phyloP scores from a whole-genome alignment of 345 rosid species.

The Populus alba region DNA sequence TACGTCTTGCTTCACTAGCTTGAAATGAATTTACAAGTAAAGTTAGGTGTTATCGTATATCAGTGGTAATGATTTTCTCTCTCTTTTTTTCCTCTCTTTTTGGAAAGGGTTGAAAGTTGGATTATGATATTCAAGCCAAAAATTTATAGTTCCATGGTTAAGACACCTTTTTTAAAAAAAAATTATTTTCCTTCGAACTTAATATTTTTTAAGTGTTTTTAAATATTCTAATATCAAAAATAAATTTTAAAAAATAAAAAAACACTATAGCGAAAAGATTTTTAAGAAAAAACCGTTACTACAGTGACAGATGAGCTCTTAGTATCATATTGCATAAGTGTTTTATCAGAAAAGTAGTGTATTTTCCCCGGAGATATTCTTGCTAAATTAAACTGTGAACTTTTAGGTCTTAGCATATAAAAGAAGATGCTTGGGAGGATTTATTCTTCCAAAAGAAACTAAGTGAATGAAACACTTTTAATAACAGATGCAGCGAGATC shows the following conservation, averaged over 20 bases:
- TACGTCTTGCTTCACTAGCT: neutral
- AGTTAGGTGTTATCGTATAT: neutral
- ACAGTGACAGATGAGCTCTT: too few relatives aligned
- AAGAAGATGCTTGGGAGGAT: neutral
- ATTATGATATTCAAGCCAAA: neutral
- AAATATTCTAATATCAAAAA: too few relatives aligned
- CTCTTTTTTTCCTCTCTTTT: neutral
- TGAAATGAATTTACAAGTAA: neutral
- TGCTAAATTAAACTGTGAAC: neutral
- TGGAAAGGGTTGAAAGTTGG: neutral
- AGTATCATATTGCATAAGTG: neutral
- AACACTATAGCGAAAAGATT: too few relatives aligned
- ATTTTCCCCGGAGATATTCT: neutral
- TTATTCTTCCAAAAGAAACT: neutral
- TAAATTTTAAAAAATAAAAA: too few relatives aligned
- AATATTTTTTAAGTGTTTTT: too few relatives aligned
- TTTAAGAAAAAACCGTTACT: too few relatives aligned
- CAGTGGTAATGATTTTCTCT: neutral
- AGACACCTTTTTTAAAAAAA: too few relatives aligned
- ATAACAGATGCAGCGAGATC: neutral
- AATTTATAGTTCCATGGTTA: neutral
- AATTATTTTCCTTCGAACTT: too few relatives aligned
- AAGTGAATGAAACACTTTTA: neutral
- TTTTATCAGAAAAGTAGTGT: neutral
- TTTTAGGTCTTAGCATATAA: neutral